These are phyloP conservation scores for Ogataea ramenticola DNA, from an alignment of 805 yeast species.

Conservation along the genomic window DNA sequence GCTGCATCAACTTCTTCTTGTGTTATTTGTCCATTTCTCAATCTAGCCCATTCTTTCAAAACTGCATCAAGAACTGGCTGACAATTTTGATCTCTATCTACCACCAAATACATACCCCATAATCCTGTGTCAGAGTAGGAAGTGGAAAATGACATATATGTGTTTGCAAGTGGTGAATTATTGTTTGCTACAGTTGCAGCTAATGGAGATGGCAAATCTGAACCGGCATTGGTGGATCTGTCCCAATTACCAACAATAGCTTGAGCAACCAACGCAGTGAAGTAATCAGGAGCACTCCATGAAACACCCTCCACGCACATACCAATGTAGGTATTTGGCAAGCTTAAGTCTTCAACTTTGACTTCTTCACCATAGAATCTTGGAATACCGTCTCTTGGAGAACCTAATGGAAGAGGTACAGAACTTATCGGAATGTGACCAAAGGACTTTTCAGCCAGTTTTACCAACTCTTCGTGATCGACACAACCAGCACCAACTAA, in stretches of 20 bases:
- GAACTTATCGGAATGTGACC: constrained; percentile 55
- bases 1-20: constrained; percentile 90
- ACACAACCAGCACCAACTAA: constrained; percentile 96
- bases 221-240: constrained; percentile 78
- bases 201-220: constrained; percentile 79
- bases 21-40: constrained; percentile 68
- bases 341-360: constrained; percentile 69
- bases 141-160: constrained; percentile 94
- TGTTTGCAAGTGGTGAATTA: constrained; percentile 71
- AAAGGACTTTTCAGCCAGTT: constrained; percentile 68
- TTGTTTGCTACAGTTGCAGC: constrained; percentile 40
- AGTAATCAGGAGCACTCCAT: constrained; percentile 94
- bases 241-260: constrained; percentile 98
- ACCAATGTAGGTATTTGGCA: constrained; percentile 89
- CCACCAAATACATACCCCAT: constrained; percentile 92
- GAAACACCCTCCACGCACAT: constrained; percentile 96
- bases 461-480: constrained; percentile 76
- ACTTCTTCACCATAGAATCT: constrained; percentile 81
- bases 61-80: constrained; percentile 67
- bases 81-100: constrained; percentile 66
- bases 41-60: constrained; percentile 81
- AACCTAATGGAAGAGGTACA: constrained; percentile 63
- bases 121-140: constrained; percentile 96
- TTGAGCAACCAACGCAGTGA: constrained; percentile 91
- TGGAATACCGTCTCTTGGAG: constrained; percentile 67